Evolutionary conservation across 768 basidiomycete genomes (phyloP), one percentile per base, ranked within the genome.

Genomic region (Daedaleopsis nitida): DNA sequence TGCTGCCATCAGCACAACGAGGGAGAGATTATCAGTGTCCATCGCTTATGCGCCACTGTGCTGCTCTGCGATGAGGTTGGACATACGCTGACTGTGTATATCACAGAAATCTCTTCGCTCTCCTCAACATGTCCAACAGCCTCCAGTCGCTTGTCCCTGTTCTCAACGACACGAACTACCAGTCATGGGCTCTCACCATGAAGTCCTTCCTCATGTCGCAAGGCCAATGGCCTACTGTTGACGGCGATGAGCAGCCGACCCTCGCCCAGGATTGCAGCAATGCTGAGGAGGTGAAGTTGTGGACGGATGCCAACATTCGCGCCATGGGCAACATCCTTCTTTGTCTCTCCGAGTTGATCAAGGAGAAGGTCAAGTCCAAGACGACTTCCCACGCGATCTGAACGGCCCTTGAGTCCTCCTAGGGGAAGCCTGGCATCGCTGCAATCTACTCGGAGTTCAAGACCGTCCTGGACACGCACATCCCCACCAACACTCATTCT

Each of bases 361-460:
- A 14, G 13, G 42, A 43, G 14, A 43, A 43, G 42, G 19, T 43
- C 42, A 14, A 19, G 13, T 19, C 42, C 42, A 43, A 43, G 42
- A 43, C 13, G 14, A 43, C 42, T 23, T 5, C 52, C 11, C 16
- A 32, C 11, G 5, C 3, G n/a, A 19, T 38, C 24, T 53, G 52
- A 24, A 23, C 23, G 11, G 12, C 16, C 35, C 52, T 53, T n/a
- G 21, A 27, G 21, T 2, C 52, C 6, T 14, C 21, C 16, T 53
- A 32, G 5, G 52, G 52, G 21, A 53, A 27, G 34, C 27, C 52
- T 24, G 35, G 52, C 35, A 17, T 35, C 24, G 16, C 52, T 5
- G 52, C 21, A 5, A 34, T 53, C 52, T 53, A 53, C 52, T 21
- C 52, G 17, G 24, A 53, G 14, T 53, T 53, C 52, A 27, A 38